Base-by-base conservation (phyloP, 1,284 basidiomycete species). In the Ustilago trichophora region DNA sequence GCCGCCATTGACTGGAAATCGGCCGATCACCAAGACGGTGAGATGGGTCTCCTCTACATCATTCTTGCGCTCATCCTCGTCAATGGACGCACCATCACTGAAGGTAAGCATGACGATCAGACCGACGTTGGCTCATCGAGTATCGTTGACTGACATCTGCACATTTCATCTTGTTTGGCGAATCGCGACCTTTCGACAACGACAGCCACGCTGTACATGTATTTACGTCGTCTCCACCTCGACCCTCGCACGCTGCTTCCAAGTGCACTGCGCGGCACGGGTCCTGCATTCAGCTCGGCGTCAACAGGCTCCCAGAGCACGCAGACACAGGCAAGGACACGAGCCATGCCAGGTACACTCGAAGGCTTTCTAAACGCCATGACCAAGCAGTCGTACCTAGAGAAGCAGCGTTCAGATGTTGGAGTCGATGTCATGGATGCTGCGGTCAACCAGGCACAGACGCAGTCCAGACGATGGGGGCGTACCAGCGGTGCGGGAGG, bases 31-130 rank as follows among this genome's bases (percentile, higher is more conserved):
- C 75, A 78, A 41, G 60, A 57, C 16, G 76, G 70, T 16, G 63
- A 64, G 33, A 75, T 75, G 60, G 80, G 80, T 6, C 52, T 82
- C 2, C 46, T 81, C 6, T 79, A 76, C 21, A 44, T 80, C 21
- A 56, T 82, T 2, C 56, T 82, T 4, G 75, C 74, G 9, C 50
- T 82, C 29, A 80, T 82, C 16, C 67, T 82, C 24, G 75, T 81
- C 51, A 80, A 76, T 29, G 78, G 78, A 25, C 69, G 79, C 11
- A 60, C 65, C 2, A 66, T 82, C 25, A 58, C 72, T 6, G 80
- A 82, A 24, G 66, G 79, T 79, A 45, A 56, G 77, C 47, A 21
- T n/a, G 9, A 13, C 21, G 21, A 4, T 13, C 9, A 4, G 8
- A 9, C 4, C 15, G 6, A 18, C 27, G 6, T 15, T 44, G 2